phyloP scores from a whole-genome alignment of 148 eudicot genomes.

The Chenopodium album region DNA sequence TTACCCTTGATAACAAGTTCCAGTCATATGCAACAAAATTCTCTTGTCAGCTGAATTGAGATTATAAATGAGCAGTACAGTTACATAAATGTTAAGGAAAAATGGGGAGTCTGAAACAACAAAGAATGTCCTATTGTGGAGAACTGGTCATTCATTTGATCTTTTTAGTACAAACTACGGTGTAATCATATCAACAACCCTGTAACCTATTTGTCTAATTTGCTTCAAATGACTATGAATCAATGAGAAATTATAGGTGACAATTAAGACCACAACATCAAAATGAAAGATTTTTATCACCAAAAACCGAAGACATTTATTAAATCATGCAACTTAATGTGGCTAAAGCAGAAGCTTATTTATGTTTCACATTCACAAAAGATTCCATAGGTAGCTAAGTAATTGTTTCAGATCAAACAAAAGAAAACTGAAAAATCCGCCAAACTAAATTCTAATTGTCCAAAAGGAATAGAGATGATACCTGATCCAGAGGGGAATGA shows the following conservation, averaged over 20 bases:
- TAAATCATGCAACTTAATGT: background rate
- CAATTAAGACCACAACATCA: background rate
- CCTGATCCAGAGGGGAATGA: conserved; percentile 34
- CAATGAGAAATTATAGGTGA: background rate
- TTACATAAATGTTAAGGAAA: background rate
- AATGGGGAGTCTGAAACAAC: background rate
- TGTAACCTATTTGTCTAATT: background rate
- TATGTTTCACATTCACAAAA: background rate
- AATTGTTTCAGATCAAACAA: background rate
- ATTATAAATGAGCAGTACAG: background rate
- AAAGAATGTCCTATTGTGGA: background rate
- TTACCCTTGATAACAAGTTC: background rate
- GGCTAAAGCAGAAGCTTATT: background rate
- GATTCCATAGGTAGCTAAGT: background rate
- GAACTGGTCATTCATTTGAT: background rate
- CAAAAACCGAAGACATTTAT: background rate
- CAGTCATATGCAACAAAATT: background rate
- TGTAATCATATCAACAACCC: background rate
- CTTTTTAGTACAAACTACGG: background rate
- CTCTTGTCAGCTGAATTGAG: background rate
- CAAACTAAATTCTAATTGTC: background rate
- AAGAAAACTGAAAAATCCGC: background rate
- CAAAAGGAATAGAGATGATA: conserved; percentile 5
- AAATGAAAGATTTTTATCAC: background rate
- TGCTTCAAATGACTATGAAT: background rate